Conservation (phyloP, 805 yeast genomes). For the Candida vartiovaarae region DNA sequence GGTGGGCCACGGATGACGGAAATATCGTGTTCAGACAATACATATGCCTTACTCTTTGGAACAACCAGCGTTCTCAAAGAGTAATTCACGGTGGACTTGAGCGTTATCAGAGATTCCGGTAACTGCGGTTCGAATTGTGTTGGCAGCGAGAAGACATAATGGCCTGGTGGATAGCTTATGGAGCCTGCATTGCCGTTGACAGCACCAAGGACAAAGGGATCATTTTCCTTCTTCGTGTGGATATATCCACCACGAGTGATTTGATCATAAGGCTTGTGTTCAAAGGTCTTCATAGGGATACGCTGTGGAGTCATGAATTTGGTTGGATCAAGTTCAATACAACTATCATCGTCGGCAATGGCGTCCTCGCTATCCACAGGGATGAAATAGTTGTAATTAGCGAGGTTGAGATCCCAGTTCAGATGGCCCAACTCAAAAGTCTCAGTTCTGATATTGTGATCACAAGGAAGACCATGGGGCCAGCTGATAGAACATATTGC, state of each 20-base stretch:
- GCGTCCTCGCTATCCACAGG: slow-evolving; percentile 20
- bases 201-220: slow-evolving; percentile 14
- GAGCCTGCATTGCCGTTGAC: slow-evolving; percentile 7
- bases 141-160: slow-evolving; percentile 63
- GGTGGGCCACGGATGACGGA: slow-evolving; percentile 37
- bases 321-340: slow-evolving; percentile 4
- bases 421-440: slow-evolving; percentile 39
- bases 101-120: slow-evolving; percentile 53
- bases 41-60: slow-evolving; percentile 25
- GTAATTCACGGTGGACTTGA: slow-evolving; percentile 41
- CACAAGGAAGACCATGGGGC: slow-evolving; percentile 48
- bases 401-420: slow-evolving; percentile 37
- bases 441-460: slow-evolving; percentile 37
- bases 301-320: slow-evolving; percentile 12
- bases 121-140: slow-evolving; percentile 51
- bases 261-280: slow-evolving; percentile 10
- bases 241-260: slow-evolving; percentile 14
- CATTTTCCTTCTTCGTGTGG: slow-evolving; percentile 4
- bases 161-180: slow-evolving; percentile 46
- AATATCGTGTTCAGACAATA: slow-evolving; percentile 27
- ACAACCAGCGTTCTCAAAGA: slow-evolving; percentile 29
- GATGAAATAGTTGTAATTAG: slow-evolving; percentile 38
- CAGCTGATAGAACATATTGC: slow-evolving; percentile 40
- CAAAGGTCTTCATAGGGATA: slow-evolving; percentile 8
- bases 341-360: slow-evolving; percentile 11